phyloP scores from a whole-genome alignment of 805 yeast genomes.

The Yarrowia sp. region DNA sequence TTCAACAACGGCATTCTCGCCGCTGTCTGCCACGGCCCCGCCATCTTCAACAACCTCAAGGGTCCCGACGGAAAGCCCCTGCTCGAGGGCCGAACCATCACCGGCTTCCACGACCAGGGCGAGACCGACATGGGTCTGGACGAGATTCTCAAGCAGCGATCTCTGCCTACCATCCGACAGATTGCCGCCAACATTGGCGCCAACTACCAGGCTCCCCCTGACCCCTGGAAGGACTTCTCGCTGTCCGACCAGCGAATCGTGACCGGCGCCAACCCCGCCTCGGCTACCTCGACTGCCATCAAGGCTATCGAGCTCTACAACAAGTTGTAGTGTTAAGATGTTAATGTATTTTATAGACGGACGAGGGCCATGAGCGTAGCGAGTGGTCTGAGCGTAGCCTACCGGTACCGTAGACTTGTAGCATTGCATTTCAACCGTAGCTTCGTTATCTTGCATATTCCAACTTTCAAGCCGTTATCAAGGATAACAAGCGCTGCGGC shows the following conservation, averaged over 20 bases:
- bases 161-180: conserved; percentile 49
- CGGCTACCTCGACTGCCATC: conserved; percentile 60
- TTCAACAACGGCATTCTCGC: conserved; percentile 62
- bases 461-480: no score
- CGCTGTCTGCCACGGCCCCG: conserved; percentile 77
- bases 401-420: no score
- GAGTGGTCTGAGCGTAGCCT: no score
- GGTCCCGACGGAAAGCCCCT: conserved; percentile 56
- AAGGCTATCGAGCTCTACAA: conserved; percentile 34
- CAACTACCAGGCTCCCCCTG: conserved; percentile 55
- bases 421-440: no score
- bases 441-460: no score
- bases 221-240: conserved; percentile 62
- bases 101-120: conserved; percentile 68
- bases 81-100: conserved; percentile 60
- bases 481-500: no score
- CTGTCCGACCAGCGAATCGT: conserved; percentile 65
- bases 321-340: neutral
- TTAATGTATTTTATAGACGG: conserved; percentile 26
- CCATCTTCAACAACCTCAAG: conserved; percentile 57
- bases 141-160: conserved; percentile 48
- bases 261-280: conserved; percentile 71
- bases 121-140: conserved; percentile 53
- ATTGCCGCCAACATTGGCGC: conserved; percentile 52
- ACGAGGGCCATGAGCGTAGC: no score